Base-by-base conservation (phyloP, 352 stramenopile species). In the Globisporangium irregulare region DNA sequence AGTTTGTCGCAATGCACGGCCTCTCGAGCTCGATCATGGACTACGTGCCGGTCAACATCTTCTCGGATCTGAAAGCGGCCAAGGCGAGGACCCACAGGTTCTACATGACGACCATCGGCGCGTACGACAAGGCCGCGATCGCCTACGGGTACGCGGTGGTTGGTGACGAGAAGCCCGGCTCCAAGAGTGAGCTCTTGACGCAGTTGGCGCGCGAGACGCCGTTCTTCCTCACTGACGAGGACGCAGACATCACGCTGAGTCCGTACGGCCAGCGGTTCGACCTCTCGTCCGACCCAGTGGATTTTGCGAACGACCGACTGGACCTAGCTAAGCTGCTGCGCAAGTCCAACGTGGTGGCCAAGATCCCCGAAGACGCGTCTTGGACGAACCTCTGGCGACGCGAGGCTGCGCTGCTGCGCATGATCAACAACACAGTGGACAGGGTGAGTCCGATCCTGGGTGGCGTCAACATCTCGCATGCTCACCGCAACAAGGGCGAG, bases 21-120 rank as follows among this genome's bases (percentile, higher is more conserved):
- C 51, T 91, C 12, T 86, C 84, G 22, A 72, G 78, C 9, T 90
- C 85, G 6, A 81, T 97, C 54, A 95, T 97, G 90, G 90, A 96
- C 75, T 97, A 97, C 73, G 66, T 96, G 4, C 77, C 87, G 0
- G 75, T 84, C 25, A 95, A 95, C 69, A 85, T 95, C 34, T 92
- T 86, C 25, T 93, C 86, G n/a, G 77, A 94, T 66, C 62, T 91
- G 46, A 86, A 74, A 0, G 50, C 53, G 8, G 66, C 61, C 7
- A 72, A 83, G 43, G 71, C 66, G 0, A 74, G 68, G 36, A 81
- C 63, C 0, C 82, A 89, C 56, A 60, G 70, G 24, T 97, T 89
- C 54, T 97, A 89, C 73, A 88, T 90, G 69, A 80, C 76, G 6
- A 71, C 63, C 10, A 77, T 95, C 38, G 88, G 90, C 4, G 56